phyloP scores from a whole-genome alignment of 306 rosid species.

The Castanopsis chinensis region DNA sequence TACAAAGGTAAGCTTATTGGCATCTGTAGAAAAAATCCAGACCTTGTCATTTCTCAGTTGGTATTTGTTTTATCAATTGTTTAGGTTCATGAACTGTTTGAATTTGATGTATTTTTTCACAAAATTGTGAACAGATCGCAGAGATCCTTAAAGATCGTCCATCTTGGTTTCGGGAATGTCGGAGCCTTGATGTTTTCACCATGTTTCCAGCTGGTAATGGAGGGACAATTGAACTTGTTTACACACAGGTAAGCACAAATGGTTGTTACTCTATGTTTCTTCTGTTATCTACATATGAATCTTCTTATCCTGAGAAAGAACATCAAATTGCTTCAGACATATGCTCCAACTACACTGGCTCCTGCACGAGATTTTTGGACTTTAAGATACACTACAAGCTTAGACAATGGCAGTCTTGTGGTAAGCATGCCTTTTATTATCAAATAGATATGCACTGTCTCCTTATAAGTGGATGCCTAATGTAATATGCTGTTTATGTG shows the following conservation, averaged over 20 bases:
- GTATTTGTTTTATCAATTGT: neutral
- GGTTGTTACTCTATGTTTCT: neutral
- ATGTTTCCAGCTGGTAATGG: slow-evolving; percentile 94
- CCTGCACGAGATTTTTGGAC: slow-evolving; percentile 99
- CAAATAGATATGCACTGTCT: neutral
- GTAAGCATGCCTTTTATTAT: slow-evolving; percentile 40
- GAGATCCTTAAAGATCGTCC: slow-evolving; percentile 99
- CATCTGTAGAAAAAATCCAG: neutral
- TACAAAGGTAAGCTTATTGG: slow-evolving; percentile 52
- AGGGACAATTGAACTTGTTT: slow-evolving; percentile 87
- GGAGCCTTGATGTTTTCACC: slow-evolving; percentile 93
- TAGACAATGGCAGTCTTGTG: slow-evolving; percentile 95
- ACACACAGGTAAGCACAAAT: slow-evolving; percentile 68
- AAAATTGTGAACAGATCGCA: slow-evolving; percentile 57
- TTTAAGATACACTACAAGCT: slow-evolving; percentile 76
- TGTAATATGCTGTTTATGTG: neutral
- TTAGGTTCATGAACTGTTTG: neutral
- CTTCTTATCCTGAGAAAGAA: neutral
- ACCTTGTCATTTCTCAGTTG: neutral
- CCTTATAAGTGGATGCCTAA: neutral
- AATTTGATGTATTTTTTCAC: slow-evolving; percentile 7
- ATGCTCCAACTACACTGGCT: slow-evolving; percentile 94
- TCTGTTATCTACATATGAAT: neutral
- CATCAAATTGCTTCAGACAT: slow-evolving; percentile 49
- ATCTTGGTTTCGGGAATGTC: slow-evolving; percentile 98